Evolutionary conservation across 352 stramenopile genomes (phyloP), one percentile per base, ranked within the genome.

Genomic region (Pythium rishiriense): DNA sequence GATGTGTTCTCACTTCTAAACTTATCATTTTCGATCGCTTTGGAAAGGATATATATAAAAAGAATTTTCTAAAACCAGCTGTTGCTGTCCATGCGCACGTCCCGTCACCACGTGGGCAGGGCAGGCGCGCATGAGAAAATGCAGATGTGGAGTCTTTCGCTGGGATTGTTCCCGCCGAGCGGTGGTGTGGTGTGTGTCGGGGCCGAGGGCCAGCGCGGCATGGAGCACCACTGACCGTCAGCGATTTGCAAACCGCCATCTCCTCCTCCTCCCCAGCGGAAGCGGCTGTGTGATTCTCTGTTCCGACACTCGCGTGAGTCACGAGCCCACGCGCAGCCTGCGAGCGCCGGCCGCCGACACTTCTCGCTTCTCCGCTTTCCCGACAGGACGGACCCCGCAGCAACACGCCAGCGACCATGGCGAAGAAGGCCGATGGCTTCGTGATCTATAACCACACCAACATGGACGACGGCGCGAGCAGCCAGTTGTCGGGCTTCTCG

Each of bases 401-500:
- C n/a, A n/a, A n/a, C n/a, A 25, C 41, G 41, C 41, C 41, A 47
- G 26, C 19, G 41, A 60, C 28, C 48, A 73, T 66, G 60, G 49
- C 45, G 12, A 61, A 61, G 49, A 62, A 69, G 14, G 42, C 50
- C n/a, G 60, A 73, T 26, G 66, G 66, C 25, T 73, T 73, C 66
- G 26, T 62, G 41, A 42, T 73, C 12, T 73, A 73, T 43, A 24
- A 56, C 41, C 28, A 42, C 25, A 12, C 19, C 37, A 54, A 33
- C 42, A 48, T 45, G 33, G 61, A 73, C 39, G 60, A 69, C 50
- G 66, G 61, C 66, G 43, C 47, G n/a, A 69, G 60, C 56, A 73
- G 66, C 56, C 60, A 73, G 45, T 62, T 67, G 31, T 73, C 66
- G 52, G 60, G 56, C n/a, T 61, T 67, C 56, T 69, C 60, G 31